These are phyloP conservation scores for Biscutella laevigata DNA, from an alignment of 441 rosid genomes.

Conservation along the genomic window DNA sequence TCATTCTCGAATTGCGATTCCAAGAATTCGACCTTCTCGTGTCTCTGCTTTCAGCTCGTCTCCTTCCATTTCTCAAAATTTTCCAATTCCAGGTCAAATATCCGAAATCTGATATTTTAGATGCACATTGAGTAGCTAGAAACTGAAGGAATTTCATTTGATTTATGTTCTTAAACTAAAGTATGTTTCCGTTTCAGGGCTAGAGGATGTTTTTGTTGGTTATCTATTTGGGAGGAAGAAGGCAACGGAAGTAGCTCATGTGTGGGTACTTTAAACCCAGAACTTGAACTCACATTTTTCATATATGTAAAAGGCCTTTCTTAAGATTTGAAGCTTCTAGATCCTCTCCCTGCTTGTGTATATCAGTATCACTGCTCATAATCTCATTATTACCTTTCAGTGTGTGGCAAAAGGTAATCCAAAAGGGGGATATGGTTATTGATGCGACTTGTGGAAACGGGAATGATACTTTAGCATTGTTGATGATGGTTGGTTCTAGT, in stretches of 20 bases:
- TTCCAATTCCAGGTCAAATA: constrained; percentile 17
- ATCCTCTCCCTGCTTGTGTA: not conserved
- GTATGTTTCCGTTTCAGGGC: constrained; percentile 29
- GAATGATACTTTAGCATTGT: constrained; percentile 65
- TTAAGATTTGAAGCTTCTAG: not conserved
- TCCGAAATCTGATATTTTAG: not conserved
- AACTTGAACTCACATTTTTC: not conserved
- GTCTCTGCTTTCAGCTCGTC: constrained; percentile 24
- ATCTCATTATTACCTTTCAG: constrained; percentile 30
- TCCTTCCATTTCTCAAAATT: constrained; percentile 16
- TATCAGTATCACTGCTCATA: no score
- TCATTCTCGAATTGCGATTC: not conserved
- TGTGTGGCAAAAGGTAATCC: constrained; percentile 65
- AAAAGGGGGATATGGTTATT: constrained; percentile 56
- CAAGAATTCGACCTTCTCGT: constrained; percentile 5
- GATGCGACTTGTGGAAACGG: constrained; percentile 96
- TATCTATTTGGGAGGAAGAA: constrained; percentile 74
- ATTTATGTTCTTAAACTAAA: not conserved
- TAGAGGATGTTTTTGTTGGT: constrained; percentile 60
- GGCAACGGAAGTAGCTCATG: constrained; percentile 89
- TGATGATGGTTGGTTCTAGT: constrained; percentile 38
- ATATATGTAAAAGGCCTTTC: no score
- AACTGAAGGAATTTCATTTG: not conserved
- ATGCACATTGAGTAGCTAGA: not conserved
- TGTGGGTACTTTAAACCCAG: constrained; percentile 40